Evolutionary conservation across 1,284 basidiomycete genomes (phyloP).

Genomic region (Ustilago esculenta): DNA sequence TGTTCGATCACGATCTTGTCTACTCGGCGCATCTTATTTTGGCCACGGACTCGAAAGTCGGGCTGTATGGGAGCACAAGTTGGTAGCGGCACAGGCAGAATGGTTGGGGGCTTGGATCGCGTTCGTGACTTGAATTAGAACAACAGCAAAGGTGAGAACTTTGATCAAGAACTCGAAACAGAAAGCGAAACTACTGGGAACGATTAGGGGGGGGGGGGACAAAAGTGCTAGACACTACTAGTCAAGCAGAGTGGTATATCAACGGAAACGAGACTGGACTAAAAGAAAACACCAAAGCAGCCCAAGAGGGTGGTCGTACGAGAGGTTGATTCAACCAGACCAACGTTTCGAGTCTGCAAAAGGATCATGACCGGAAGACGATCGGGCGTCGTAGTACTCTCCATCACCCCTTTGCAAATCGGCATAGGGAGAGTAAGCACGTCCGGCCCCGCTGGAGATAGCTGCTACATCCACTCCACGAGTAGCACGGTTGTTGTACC

Average conservation of each 20-base stretch:
- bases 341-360: constrained; percentile 27
- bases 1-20: too few species aligned
- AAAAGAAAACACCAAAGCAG: too few species aligned
- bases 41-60: too few species aligned
- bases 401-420: constrained; percentile 34
- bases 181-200: constrained; percentile 25
- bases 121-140: constrained; percentile 8
- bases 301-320: too few species aligned
- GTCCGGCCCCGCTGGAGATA: constrained; percentile 8
- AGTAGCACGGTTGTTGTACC: constrained; percentile 44
- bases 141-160: too few species aligned
- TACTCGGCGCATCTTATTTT: too few species aligned
- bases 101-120: too few species aligned
- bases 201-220: background rate
- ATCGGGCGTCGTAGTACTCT: constrained; percentile 27
- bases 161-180: background rate
- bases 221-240: background rate
- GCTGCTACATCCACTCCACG: constrained; percentile 42
- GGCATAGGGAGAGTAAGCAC: constrained; percentile 41
- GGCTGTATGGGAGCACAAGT: too few species aligned
- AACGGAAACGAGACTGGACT: too few species aligned
- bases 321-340: constrained; percentile 16
- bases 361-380: constrained; percentile 17
- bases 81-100: too few species aligned
- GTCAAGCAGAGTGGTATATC: too few species aligned